Base-by-base conservation (phyloP, 768 basidiomycete genomes). In the Pisolithus orientalis region DNA sequence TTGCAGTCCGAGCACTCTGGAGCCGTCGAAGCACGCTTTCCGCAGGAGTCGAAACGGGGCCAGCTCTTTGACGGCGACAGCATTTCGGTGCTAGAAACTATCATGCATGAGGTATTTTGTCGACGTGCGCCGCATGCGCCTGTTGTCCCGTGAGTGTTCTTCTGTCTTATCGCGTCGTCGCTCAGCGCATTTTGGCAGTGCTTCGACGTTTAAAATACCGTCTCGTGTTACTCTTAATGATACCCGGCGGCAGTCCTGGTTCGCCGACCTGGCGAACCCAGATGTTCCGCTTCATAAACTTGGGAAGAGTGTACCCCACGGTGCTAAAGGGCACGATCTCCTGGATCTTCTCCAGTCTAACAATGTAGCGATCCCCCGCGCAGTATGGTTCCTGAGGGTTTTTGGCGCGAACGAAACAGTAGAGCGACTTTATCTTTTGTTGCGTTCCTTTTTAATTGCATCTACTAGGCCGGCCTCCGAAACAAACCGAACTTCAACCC, bases 391-490 rank as follows among this genome's bases (percentile, higher is more conserved):
- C 63, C 73, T 93, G 27, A 80, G 90, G 17, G 89, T 91, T 4
- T 82, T 91, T 59, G 91, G 91, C 25, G 89, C 85, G 17, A 91
- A 92, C 59, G 91, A 94, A 69, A 89, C 87, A 46, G 89, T 90
- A 62, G 44, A 72, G 10, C 53, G 54, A 7, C 24, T 21, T 34
- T n/a, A 53, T 43, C 31, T 42, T 24, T 1, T 54, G 1, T 8
- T 31, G 46, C 47, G 43, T 24, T n/a, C 24, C n/a, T 31, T 5
- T 48, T 17, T 53, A 14, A 57, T 39, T 44, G 27, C 34, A 47
- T 28, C 24, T 46, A 31, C 46, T 55, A 88, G 88, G 81, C 85
- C 21, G 87, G 85, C 28, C 68, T 89, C 39, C 77, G 87, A 40
- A 86, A 89, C 58, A 88, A 87, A 61, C 85, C 87, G 4, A 66